These are phyloP conservation scores for Theobroma cacao DNA, from an alignment of 345 rosid genomes.

Conservation along the genomic window DNA sequence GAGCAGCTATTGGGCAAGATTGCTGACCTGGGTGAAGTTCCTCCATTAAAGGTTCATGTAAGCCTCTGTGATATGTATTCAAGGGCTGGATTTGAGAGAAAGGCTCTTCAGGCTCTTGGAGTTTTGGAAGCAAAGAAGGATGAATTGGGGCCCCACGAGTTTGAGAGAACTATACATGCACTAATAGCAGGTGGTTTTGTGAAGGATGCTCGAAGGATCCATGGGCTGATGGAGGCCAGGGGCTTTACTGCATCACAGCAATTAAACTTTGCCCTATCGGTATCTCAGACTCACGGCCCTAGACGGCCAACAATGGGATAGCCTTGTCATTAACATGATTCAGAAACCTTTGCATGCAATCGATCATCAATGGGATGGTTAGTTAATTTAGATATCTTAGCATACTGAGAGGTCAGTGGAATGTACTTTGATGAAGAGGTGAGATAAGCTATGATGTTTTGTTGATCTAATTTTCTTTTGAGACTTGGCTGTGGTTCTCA, in stretches of 20 bases:
- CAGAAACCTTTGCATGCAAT: background rate
- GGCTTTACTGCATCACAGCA: conserved; percentile 43
- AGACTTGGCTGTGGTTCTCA: background rate
- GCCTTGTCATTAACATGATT: background rate
- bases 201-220: conserved; percentile 60
- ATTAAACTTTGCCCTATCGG: conserved; percentile 30
- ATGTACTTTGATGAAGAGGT: background rate
- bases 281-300: conserved; percentile 23
- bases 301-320: conserved; percentile 22
- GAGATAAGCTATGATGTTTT: background rate
- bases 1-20: conserved; percentile 73
- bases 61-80: conserved; percentile 86
- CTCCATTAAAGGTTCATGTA: conserved; percentile 60
- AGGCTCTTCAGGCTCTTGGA: conserved; percentile 75
- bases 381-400: background rate
- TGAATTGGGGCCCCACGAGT: conserved; percentile 50
- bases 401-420: background rate
- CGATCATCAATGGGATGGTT: background rate
- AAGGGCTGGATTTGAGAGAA: conserved; percentile 58
- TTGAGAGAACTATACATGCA: conserved; percentile 57
- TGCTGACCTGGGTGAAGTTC: conserved; percentile 73
- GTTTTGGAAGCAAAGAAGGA: conserved; percentile 49
- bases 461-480: background rate
- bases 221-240: conserved; percentile 51
- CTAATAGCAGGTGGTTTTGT: conserved; percentile 60